Conservation (phyloP, 1,284 basidiomycete species). For the Peniophora sp. region DNA sequence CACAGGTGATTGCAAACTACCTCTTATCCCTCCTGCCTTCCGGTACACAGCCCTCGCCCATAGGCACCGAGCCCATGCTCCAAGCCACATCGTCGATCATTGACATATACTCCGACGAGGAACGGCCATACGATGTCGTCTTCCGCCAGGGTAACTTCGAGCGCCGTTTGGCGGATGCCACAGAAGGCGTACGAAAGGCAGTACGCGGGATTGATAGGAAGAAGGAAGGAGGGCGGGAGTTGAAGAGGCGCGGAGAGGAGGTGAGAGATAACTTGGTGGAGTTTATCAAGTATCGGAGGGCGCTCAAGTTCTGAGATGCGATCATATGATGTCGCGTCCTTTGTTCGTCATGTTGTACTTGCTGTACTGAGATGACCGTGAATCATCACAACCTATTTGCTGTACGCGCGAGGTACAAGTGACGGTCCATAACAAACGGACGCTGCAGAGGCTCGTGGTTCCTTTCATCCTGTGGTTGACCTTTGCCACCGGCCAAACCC, state of each 20-base stretch:
- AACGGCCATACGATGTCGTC: conserved; percentile 70
- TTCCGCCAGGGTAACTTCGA: conserved; percentile 52
- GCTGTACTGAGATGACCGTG: no score
- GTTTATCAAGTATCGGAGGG: conserved; percentile 82
- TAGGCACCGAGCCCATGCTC: conserved; percentile 66
- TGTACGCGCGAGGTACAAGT: no score
- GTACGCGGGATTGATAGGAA: conserved; percentile 35
- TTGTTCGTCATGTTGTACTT: no score
- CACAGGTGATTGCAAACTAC: conserved; percentile 60
- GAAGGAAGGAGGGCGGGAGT: conserved; percentile 28
- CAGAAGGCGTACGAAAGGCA: conserved; percentile 36
- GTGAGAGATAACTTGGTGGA: conserved; percentile 77
- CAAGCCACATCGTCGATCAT: conserved; percentile 84
- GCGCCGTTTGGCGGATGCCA: conserved; percentile 29
- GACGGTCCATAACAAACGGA: no score
- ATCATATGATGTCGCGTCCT: no score
- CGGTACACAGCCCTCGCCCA: conserved; percentile 26
- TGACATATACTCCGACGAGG: conserved; percentile 94
- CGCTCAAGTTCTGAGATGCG: conserved; percentile 35
- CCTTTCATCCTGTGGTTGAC: no score
- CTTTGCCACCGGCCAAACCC: no score
- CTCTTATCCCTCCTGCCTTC: conserved; percentile 51
- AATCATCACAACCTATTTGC: no score
- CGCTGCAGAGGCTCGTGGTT: no score
- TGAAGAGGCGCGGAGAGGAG: conserved; percentile 57